Evolutionary conservation across 352 stramenopile species (phyloP).

Genomic region (Globisporangium alternatum): DNA sequence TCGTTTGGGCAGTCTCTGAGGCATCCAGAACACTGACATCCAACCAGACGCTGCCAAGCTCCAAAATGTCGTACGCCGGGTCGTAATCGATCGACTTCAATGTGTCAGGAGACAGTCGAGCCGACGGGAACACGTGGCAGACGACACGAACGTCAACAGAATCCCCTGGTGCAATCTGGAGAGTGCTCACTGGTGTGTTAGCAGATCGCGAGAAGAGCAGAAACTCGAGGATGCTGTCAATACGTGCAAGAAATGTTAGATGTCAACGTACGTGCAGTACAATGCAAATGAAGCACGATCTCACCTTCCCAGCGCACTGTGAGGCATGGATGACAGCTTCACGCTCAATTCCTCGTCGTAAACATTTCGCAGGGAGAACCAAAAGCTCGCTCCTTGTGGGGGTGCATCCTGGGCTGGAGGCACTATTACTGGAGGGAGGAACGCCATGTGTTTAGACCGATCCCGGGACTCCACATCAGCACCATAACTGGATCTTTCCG

Average conservation of each 20-base stretch:
- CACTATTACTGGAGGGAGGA: conserved; percentile 69
- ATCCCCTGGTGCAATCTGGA: conserved; percentile 71
- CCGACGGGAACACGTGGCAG: conserved; percentile 65
- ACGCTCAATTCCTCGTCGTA: conserved; percentile 84
- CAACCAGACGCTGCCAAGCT: conserved; percentile 62
- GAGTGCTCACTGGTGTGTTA: conserved; percentile 66
- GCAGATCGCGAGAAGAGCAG: conserved; percentile 76
- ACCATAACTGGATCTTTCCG: conserved; percentile 57
- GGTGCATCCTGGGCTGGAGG: conserved; percentile 51
- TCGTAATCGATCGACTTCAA: conserved; percentile 33
- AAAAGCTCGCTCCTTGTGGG: conserved; percentile 67
- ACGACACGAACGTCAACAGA: conserved; percentile 83
- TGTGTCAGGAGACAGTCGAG: conserved; percentile 48
- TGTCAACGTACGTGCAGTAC: neutral
- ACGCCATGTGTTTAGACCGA: conserved; percentile 45
- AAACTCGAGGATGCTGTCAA: conserved; percentile 65
- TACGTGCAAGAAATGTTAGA: conserved; percentile 4
- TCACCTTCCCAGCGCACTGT: conserved; percentile 49
- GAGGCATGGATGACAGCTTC: conserved; percentile 45
- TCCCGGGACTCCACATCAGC: conserved; percentile 20
- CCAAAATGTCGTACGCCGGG: conserved; percentile 43
- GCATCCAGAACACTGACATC: conserved; percentile 67
- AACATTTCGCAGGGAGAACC: conserved; percentile 84
- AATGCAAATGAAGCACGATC: conserved; percentile 4
- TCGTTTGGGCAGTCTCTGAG: conserved; percentile 57